These are phyloP conservation scores for Bombardia bombarda DNA, from an alignment of 495 filamentous ascomycete genomes.

Conservation along the genomic window DNA sequence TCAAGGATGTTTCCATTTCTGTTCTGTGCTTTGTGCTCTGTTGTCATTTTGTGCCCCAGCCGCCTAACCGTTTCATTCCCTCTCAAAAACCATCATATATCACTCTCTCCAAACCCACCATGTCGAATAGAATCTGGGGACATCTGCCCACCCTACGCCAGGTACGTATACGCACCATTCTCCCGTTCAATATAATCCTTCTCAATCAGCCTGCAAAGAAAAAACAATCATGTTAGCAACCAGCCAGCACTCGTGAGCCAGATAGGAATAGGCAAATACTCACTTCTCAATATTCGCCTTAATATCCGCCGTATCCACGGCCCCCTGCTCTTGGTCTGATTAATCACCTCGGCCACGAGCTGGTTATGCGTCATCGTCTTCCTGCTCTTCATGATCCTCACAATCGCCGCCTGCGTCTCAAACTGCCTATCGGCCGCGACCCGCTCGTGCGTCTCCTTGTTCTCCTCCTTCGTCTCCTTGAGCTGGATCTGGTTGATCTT, in stretches of 20 bases:
- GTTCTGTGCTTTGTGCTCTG: no score
- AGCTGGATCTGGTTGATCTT: conserved; percentile 99
- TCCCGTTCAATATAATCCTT: conserved; percentile 94
- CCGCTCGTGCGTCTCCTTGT: conserved; percentile 83
- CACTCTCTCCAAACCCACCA: no score
- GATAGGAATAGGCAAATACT: conserved; percentile 20
- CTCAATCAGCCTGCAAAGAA: conserved; percentile 64
- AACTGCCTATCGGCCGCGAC: conserved; percentile 85
- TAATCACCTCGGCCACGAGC: conserved; percentile 79
- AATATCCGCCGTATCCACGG: conserved; percentile 75
- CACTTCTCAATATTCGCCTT: conserved; percentile 96
- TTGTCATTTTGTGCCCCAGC: no score
- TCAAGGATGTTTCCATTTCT: no score
- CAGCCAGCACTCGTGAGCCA: background rate
- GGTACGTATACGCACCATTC: conserved; percentile 68
- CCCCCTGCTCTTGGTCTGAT: conserved; percentile 79
- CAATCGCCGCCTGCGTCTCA: conserved; percentile 95
- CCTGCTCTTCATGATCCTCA: conserved; percentile 92
- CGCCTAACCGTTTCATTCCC: no score
- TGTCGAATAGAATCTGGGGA: no score
- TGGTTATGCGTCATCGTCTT: conserved; percentile 79
- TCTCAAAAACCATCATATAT: no score
- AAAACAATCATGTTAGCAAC: background rate
- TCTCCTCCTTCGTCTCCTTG: conserved; percentile 82
- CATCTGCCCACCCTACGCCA: conserved; percentile 54